Conservation (phyloP, 1,139 yeast species). For the Debaryomycetaceae sp. region DNA sequence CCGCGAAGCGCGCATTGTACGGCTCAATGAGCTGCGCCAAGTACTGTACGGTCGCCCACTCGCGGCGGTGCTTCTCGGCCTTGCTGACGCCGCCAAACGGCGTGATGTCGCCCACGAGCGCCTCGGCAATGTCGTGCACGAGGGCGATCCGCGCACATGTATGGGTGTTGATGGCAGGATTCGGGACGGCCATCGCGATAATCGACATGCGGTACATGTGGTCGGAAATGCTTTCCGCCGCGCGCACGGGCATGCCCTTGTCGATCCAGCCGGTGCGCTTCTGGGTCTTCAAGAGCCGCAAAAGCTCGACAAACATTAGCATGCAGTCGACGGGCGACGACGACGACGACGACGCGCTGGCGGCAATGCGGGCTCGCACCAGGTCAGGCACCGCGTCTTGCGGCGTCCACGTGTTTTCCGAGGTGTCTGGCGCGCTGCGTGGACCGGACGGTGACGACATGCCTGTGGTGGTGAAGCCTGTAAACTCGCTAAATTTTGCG, state of each 20-base stretch:
- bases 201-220: slow-evolving; percentile 97
- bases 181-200: slow-evolving; percentile 62
- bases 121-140: slow-evolving; percentile 90
- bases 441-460: background rate
- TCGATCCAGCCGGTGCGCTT: slow-evolving; percentile 94
- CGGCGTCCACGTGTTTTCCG: slow-evolving; percentile 43
- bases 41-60: slow-evolving; percentile 61
- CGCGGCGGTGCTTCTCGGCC: slow-evolving; percentile 69
- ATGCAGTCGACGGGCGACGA: slow-evolving; percentile 34
- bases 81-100: slow-evolving; percentile 71
- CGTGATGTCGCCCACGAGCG: slow-evolving; percentile 89
- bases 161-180: slow-evolving; percentile 17
- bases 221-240: slow-evolving; percentile 73
- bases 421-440: slow-evolving; percentile 4
- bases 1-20: slow-evolving; percentile 53
- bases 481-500: too few species aligned
- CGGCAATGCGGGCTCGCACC: slow-evolving; percentile 20
- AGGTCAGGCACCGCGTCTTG: slow-evolving; percentile 45
- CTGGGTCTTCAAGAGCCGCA: slow-evolving; percentile 66
- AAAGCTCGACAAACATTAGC: slow-evolving; percentile 65
- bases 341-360: slow-evolving; percentile 20
- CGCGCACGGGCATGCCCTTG: slow-evolving; percentile 40
- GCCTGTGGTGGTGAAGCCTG: too few species aligned
- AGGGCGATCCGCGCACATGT: slow-evolving; percentile 80
- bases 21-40: slow-evolving; percentile 50